phyloP scores from a whole-genome alignment of 2,329 filamentous ascomycete genomes.

The Aspergillus sp. region DNA sequence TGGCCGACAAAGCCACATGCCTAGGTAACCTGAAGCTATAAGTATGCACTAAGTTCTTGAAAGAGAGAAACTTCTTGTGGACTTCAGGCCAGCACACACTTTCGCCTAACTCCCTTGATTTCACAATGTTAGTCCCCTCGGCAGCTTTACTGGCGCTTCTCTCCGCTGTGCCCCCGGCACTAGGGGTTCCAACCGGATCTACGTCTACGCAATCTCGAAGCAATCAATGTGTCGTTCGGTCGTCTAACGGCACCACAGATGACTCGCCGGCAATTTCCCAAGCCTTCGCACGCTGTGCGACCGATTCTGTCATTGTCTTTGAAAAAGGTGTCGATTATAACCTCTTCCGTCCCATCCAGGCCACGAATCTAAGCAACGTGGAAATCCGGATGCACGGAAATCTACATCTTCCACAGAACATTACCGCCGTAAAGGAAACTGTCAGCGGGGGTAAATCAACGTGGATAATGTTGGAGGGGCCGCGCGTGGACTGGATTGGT shows the following conservation, averaged over 20 bases:
- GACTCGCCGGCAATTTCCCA: slow-evolving; percentile 41
- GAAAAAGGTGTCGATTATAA: slow-evolving; percentile 44
- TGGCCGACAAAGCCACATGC: too few species aligned
- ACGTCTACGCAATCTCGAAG: not conserved
- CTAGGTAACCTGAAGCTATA: too few species aligned
- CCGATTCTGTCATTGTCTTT: slow-evolving; percentile 36
- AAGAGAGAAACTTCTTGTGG: too few species aligned
- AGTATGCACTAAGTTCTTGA: too few species aligned
- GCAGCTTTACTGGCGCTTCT: not conserved
- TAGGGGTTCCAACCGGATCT: not conserved
- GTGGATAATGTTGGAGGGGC: slow-evolving; percentile 39
- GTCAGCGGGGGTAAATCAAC: slow-evolving; percentile 32
- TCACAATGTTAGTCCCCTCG: too few species aligned
- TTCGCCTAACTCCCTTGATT: too few species aligned
- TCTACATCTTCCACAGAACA: slow-evolving; percentile 43
- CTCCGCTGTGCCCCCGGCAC: not conserved
- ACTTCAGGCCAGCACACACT: too few species aligned
- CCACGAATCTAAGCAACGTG: slow-evolving; percentile 44
- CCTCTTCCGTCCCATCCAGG: slow-evolving; percentile 40
- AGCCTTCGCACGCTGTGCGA: slow-evolving; percentile 39
- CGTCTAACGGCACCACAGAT: slow-evolving; percentile 39
- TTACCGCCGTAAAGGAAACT: slow-evolving; percentile 37
- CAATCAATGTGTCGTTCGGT: slow-evolving; percentile 23
- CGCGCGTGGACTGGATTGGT: slow-evolving; percentile 28
- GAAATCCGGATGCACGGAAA: slow-evolving; percentile 46